Percentiles rank a stretch among this genome's conserved stretches.
These are phyloP conservation scores for Hygrophorus pudorinus DNA, from an alignment of 768 basidiomycete species.

Conservation along the genomic window DNA sequence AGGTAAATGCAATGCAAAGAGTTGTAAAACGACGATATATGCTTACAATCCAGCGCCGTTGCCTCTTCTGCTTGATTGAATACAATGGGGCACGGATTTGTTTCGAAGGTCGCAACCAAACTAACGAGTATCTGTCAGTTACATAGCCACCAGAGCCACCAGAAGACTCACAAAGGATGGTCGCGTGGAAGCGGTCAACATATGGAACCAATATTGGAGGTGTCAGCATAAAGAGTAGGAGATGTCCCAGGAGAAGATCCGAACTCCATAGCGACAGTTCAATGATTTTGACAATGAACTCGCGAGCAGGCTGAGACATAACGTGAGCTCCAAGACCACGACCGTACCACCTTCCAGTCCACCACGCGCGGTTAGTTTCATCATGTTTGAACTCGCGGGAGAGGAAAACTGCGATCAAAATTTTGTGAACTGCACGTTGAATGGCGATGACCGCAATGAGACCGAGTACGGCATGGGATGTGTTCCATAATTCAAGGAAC, in stretches of 20 bases:
- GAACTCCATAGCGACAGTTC: slow-evolving; percentile 94
- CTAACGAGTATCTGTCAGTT: slow-evolving; percentile 26
- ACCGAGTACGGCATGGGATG: slow-evolving; percentile 88
- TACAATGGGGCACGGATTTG: slow-evolving; percentile 91
- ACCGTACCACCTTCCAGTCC: slow-evolving; percentile 97
- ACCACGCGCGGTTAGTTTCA: slow-evolving; percentile 98
- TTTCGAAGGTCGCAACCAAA: slow-evolving; percentile 93
- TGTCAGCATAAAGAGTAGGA: slow-evolving; percentile 86
- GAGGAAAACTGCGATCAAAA: slow-evolving; percentile 87
- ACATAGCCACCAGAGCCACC: slow-evolving; percentile 2
- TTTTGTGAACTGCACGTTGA: slow-evolving; percentile 88
- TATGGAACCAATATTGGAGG: slow-evolving; percentile 86
- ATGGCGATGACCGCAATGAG: slow-evolving; percentile 86
- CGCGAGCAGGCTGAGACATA: slow-evolving; percentile 96
- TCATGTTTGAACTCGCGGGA: slow-evolving; percentile 99
- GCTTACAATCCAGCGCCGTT: slow-evolving; percentile 83
- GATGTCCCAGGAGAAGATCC: slow-evolving; percentile 80
- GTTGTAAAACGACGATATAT: too few relatives aligned
- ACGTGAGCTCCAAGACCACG: slow-evolving; percentile 83
- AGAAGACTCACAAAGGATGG: slow-evolving; percentile 65
- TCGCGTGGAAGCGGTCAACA: slow-evolving; percentile 86
- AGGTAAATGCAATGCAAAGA: too few relatives aligned
- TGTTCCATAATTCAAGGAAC: slow-evolving; percentile 91
- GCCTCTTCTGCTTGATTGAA: slow-evolving; percentile 80
- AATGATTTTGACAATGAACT: slow-evolving; percentile 96